Conservation (phyloP, 306 rosid genomes). For the Vigna angularis region DNA sequence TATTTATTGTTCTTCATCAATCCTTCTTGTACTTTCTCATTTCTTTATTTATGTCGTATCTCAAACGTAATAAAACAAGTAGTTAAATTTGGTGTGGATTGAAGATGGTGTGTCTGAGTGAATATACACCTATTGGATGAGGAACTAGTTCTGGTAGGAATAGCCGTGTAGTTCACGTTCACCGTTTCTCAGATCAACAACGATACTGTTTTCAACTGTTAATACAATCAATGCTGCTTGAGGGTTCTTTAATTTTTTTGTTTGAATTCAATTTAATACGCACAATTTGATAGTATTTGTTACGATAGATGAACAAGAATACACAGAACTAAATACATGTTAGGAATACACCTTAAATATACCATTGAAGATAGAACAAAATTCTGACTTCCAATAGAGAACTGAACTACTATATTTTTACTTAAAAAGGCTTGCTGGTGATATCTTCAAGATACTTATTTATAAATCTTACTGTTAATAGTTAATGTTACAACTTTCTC, state of each 20-base stretch:
- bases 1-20: neutral
- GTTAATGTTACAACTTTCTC: no score
- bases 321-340: neutral
- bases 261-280: neutral
- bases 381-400: neutral
- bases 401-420: neutral
- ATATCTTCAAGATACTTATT: no score
- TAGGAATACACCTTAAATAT: neutral
- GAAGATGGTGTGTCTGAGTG: neutral
- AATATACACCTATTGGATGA: neutral
- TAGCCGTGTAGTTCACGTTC: conserved; percentile 28
- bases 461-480: no score
- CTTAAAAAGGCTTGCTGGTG: neutral
- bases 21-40: conserved; percentile 22
- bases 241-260: neutral
- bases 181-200: conserved; percentile 22
- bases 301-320: neutral
- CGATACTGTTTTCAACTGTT: neutral
- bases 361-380: no score
- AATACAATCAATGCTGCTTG: neutral
- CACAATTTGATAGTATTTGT: neutral
- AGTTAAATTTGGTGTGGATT: conserved; percentile 35
- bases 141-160: conserved; percentile 2
- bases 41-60: conserved; percentile 13
- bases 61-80: conserved; percentile 32